Conservation (phyloP, 176 grass and related monocot species). For the Panicum miliaceum region DNA sequence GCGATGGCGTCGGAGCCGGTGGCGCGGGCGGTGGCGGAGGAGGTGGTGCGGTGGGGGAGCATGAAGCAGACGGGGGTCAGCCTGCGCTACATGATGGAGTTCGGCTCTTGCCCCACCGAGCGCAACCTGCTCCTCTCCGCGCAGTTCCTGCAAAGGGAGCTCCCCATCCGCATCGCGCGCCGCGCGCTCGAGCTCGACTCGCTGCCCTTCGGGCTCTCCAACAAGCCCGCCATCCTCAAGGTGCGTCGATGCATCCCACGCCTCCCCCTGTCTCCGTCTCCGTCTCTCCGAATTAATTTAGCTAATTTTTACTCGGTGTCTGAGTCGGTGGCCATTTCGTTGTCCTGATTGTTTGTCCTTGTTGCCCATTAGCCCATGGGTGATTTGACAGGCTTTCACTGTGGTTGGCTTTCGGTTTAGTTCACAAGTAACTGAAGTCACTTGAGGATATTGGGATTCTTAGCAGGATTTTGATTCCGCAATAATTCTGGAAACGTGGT, state of each 20-base stretch:
- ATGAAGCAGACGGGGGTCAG: constrained; percentile 94
- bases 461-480: constrained; percentile 13
- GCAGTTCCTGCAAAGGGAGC: constrained; percentile 90
- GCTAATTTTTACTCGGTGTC: neutral
- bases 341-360: neutral
- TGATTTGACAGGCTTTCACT: constrained; percentile 10
- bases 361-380: neutral
- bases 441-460: neutral
- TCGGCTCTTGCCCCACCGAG: constrained; percentile 70
- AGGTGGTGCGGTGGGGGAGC: constrained; percentile 77
- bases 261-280: neutral
- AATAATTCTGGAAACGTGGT: constrained; percentile 1
- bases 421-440: neutral
- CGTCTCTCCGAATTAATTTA: neutral
- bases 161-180: constrained; percentile 80
- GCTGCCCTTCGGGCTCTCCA: constrained; percentile 77
- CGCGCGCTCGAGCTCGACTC: constrained; percentile 77
- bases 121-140: constrained; percentile 81
- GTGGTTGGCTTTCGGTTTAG: neutral
- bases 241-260: constrained; percentile 29
- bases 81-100: constrained; percentile 98
- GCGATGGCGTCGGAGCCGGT: constrained; percentile 65
- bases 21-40: constrained; percentile 73
- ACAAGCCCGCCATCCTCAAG: constrained; percentile 80
- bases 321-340: neutral